Evolutionary conservation across 148 eudicot genomes (phyloP).

Genomic region (Amaranthus hypochondriacus): DNA sequence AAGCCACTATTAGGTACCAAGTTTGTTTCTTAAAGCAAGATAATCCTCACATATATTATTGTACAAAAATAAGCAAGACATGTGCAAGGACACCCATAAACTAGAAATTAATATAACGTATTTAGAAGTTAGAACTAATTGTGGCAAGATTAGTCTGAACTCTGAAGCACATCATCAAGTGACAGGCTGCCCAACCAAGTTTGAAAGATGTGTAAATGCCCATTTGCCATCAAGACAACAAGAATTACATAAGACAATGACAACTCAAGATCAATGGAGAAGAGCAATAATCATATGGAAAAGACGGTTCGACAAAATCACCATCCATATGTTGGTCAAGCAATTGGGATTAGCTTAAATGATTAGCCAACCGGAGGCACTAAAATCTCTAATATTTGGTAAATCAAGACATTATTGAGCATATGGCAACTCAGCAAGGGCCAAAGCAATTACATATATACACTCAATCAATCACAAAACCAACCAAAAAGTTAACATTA

Average conservation of each 20-base stretch:
- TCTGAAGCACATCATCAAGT: slow-evolving; percentile 3
- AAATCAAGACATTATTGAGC: slow-evolving; percentile 9
- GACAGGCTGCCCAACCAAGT: slow-evolving; percentile 14
- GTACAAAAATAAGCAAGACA: background rate
- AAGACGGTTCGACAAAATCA: background rate
- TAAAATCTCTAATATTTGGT: slow-evolving; percentile 9
- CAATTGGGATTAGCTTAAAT: slow-evolving; percentile 8
- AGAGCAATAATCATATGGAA: background rate
- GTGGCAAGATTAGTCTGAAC: background rate
- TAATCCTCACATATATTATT: background rate
- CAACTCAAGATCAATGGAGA: slow-evolving; percentile 16
- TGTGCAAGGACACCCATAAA: background rate
- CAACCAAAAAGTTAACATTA: slow-evolving; percentile 7
- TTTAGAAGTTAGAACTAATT: background rate
- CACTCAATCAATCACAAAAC: slow-evolving; percentile 17
- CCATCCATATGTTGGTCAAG: background rate
- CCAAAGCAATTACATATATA: slow-evolving; percentile 5
- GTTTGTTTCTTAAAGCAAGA: background rate
- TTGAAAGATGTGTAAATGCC: slow-evolving; percentile 1
- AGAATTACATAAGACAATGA: slow-evolving; percentile 20
- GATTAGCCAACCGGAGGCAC: background rate
- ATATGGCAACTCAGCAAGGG: slow-evolving; percentile 13
- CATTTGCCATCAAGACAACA: slow-evolving; percentile 10
- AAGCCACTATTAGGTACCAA: background rate
- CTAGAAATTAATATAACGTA: background rate